Base-by-base conservation (phyloP, 768 basidiomycete genomes). In the Lactarius indigo region DNA sequence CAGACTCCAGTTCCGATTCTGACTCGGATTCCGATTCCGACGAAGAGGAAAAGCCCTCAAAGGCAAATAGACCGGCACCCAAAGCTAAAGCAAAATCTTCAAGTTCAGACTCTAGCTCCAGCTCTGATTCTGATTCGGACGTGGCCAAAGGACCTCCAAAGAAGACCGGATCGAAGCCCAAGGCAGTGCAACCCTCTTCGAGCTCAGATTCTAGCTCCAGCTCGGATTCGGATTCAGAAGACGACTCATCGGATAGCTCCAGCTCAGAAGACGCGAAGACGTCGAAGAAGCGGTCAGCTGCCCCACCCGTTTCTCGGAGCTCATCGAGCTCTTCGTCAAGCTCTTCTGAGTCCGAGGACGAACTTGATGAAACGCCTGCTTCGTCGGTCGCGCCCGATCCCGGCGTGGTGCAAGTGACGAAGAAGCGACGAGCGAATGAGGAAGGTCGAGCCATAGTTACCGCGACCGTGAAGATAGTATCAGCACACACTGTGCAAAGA, bases 161-260 rank as follows among this genome's bases (percentile, higher is more conserved):
- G 54, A 15, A 59, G 23, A 68, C 65, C 54, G 65, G 57, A 59
- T 26, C 52, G 37, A 26, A 33, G 23, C n/a, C n/a, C 3, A 39
- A 58, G 26, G 37, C 60, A 15, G 68, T 72, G 35, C 50, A 62
- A 23, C 44, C 69, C 26, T 66, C 70, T 12, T 72, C 73, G 7
- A 61, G 57, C 64, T 73, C 76, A 28, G 69, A 62, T 63, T 72
- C 69, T 42, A 72, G 73, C 68, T 73, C 74, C 12, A 64, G 64
- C 33, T 76, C 76, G 17, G 69, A 74, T 47, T 76, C 76, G 15
- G 74, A 74, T 66, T 76, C 76, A 7, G 67, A 66, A 44, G 37
- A 31, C 52, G 61, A 65, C 39, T 28, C 66, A 42, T 65, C 64
- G 20, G 57, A 33, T 26, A 54, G 26, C 47, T 68, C 65, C 28